phyloP scores from a whole-genome alignment of 805 yeast genomes.

The Ogataea wickerhamii region DNA sequence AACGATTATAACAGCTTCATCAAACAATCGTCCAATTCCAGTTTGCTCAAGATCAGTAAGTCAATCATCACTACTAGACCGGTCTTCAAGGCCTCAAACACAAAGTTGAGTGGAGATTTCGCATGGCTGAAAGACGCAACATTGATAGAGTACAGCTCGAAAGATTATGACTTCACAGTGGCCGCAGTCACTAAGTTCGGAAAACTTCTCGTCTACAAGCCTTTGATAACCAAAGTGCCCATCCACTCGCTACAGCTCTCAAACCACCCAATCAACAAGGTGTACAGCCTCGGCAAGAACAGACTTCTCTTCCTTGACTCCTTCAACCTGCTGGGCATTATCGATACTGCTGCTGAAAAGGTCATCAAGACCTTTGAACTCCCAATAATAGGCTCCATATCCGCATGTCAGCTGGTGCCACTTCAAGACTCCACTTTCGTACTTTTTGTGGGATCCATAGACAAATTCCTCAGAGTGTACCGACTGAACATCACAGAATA shows the following conservation, averaged over 20 bases:
- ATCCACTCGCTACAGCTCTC: slow-evolving; percentile 22
- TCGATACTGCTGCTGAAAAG: slow-evolving; percentile 19
- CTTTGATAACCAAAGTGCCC: slow-evolving; percentile 23
- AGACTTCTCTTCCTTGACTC: slow-evolving; percentile 26
- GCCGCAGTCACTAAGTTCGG: slow-evolving; percentile 27
- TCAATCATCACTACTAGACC: slow-evolving; percentile 21
- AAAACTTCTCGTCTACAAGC: slow-evolving; percentile 22
- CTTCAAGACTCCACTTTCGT: slow-evolving; percentile 11
- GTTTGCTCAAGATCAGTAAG: slow-evolving; percentile 16
- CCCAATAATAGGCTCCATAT: slow-evolving; percentile 25
- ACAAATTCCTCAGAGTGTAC: slow-evolving; percentile 21
- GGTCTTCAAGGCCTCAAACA: slow-evolving; percentile 19
- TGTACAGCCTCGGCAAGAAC: slow-evolving; percentile 10
- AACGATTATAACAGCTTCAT: slow-evolving; percentile 12
- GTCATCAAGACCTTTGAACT: slow-evolving; percentile 19
- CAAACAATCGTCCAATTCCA: slow-evolving; percentile 7
- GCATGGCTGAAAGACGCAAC: slow-evolving; percentile 28
- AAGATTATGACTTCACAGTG: slow-evolving; percentile 14
- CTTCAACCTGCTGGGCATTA: slow-evolving; percentile 23
- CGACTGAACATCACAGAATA: slow-evolving; percentile 10
- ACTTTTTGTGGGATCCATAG: slow-evolving; percentile 21
- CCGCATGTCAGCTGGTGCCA: slow-evolving; percentile 15
- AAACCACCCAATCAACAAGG: slow-evolving; percentile 20
- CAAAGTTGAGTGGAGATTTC: slow-evolving; percentile 20
- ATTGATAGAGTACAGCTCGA: slow-evolving; percentile 9